Evolutionary conservation across 495 filamentous ascomycete genomes (phyloP).

Genomic region (Daldinia vernicosa): DNA sequence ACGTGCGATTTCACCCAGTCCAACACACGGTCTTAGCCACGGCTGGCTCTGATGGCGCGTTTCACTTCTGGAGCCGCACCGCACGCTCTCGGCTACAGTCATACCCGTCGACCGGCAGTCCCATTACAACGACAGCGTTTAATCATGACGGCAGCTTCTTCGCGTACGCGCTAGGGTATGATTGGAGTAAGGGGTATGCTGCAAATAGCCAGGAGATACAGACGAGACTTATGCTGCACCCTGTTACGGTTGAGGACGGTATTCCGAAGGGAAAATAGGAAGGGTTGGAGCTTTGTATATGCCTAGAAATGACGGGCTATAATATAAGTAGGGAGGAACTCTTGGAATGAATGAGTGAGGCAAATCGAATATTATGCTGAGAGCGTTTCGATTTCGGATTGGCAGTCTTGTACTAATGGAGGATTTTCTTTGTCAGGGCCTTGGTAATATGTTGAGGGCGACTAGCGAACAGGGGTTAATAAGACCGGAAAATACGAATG

Average conservation of each 20-base stretch:
- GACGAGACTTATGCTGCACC: constrained; percentile 94
- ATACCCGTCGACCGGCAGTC: constrained; percentile 72
- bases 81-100: constrained; percentile 90
- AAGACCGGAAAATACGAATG: background rate
- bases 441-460: background rate
- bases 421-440: constrained; percentile 29
- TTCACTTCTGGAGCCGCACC: constrained; percentile 96
- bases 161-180: constrained; percentile 92
- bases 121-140: constrained; percentile 84
- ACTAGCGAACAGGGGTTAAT: background rate
- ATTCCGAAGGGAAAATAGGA: constrained; percentile 49
- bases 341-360: background rate
- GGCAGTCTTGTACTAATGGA: constrained; percentile 18
- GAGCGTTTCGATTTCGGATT: background rate
- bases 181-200: constrained; percentile 93
- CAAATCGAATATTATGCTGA: background rate
- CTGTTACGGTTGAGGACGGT: constrained; percentile 81
- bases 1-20: constrained; percentile 87
- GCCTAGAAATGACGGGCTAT: background rate
- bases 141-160: constrained; percentile 84
- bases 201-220: constrained; percentile 73
- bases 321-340: background rate
- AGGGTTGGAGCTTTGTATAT: background rate
- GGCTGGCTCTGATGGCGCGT: constrained; percentile 89
- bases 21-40: constrained; percentile 90